These are phyloP conservation scores for Gentiana dahurica DNA, from an alignment of 257 asterid species.

Conservation along the genomic window DNA sequence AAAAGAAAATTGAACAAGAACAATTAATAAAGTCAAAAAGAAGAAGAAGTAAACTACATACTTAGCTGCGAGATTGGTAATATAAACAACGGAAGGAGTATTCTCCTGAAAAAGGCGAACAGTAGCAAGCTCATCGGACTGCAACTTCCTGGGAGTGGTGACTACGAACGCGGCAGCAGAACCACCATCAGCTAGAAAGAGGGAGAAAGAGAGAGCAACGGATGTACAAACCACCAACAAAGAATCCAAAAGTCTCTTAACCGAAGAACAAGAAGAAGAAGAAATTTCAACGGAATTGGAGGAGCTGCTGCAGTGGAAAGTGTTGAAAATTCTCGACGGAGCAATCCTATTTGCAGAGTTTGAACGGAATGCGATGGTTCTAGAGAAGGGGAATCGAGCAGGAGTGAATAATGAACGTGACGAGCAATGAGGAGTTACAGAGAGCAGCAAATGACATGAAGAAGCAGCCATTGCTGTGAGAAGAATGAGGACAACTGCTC, in stretches of 20 bases:
- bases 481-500: slow-evolving; percentile 5
- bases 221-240: slow-evolving; percentile 65
- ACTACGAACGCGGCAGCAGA: slow-evolving; percentile 73
- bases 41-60: slow-evolving; percentile 1
- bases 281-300: slow-evolving; percentile 19
- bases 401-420: slow-evolving; percentile 1
- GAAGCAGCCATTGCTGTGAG: slow-evolving; percentile 21
- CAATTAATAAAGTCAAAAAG: not conserved
- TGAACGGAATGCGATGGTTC: slow-evolving; percentile 4
- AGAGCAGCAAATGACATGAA: slow-evolving; percentile 17
- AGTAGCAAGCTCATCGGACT: slow-evolving; percentile 90
- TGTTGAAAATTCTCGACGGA: slow-evolving; percentile 15
- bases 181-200: slow-evolving; percentile 55
- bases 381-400: slow-evolving; percentile 13
- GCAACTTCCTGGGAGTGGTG: slow-evolving; percentile 62
- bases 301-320: slow-evolving; percentile 17
- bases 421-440: slow-evolving; percentile 18
- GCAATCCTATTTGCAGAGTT: not conserved
- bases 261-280: slow-evolving; percentile 6
- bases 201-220: slow-evolving; percentile 61
- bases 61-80: slow-evolving; percentile 91
- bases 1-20: not conserved
- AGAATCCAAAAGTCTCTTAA: slow-evolving; percentile 40
- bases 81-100: slow-evolving; percentile 92
- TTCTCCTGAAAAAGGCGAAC: slow-evolving; percentile 87